Evolutionary conservation across 805 yeast species (phyloP).

Genomic region (Jamesozyma gamospora): DNA sequence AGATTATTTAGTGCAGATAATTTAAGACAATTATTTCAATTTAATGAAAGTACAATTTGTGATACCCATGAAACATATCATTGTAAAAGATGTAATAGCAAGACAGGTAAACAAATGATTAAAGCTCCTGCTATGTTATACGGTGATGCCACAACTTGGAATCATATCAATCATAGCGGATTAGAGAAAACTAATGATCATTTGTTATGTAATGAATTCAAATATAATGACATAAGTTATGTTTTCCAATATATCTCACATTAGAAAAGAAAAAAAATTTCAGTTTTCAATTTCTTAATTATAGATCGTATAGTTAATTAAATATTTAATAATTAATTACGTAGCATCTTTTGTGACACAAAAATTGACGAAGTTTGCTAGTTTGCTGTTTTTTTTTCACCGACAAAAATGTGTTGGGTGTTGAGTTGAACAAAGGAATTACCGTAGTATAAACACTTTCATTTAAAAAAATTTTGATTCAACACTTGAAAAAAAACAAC

Average conservation of each 20-base stretch:
- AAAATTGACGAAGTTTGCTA: too few relatives aligned
- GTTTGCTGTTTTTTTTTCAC: too few relatives aligned
- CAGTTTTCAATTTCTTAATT: too few relatives aligned
- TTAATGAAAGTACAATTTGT: constrained; percentile 55
- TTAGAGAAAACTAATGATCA: constrained; percentile 64
- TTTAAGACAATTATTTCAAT: constrained; percentile 65
- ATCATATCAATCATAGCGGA: constrained; percentile 63
- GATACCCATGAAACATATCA: constrained; percentile 90
- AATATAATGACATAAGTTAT: constrained; percentile 61
- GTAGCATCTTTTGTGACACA: too few relatives aligned
- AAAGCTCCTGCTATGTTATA: constrained; percentile 83
- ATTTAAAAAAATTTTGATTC: too few relatives aligned
- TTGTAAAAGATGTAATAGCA: constrained; percentile 62
- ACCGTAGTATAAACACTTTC: too few relatives aligned
- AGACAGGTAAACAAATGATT: constrained; percentile 45
- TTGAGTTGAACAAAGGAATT: too few relatives aligned
- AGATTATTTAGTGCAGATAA: constrained; percentile 78
- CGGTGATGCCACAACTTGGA: constrained; percentile 98
- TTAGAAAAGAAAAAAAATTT: too few relatives aligned
- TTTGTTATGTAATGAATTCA: constrained; percentile 62
- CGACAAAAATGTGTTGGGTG: too few relatives aligned
- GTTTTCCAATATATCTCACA: constrained; percentile 94
- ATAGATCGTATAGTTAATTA: too few relatives aligned
- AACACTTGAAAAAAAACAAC: too few relatives aligned
- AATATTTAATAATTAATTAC: too few relatives aligned